phyloP scores from a whole-genome alignment of 2,329 filamentous ascomycete genomes.

The Penicillium brevicompactum region DNA sequence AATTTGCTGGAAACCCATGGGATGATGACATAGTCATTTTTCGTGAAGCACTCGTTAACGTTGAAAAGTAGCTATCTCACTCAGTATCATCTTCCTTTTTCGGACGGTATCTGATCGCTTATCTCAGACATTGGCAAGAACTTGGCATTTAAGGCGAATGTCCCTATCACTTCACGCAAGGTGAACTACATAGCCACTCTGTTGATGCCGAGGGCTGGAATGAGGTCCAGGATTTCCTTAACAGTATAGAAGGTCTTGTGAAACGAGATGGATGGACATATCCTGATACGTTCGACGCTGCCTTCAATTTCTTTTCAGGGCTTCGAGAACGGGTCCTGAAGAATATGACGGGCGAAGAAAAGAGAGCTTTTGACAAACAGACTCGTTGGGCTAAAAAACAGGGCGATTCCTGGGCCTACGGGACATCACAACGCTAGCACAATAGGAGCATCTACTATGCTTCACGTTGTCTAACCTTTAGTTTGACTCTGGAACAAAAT shows the following conservation, averaged over 20 bases:
- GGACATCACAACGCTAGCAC: too few relatives aligned
- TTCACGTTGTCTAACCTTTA: too few relatives aligned
- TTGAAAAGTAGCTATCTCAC: constrained; percentile 23
- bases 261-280: constrained; percentile 42
- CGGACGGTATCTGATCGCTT: not conserved
- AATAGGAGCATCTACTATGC: too few relatives aligned
- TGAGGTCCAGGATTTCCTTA: constrained; percentile 38
- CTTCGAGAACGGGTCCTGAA: constrained; percentile 36
- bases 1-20: too few relatives aligned
- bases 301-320: constrained; percentile 37
- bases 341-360: constrained; percentile 34
- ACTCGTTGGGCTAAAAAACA: constrained; percentile 28
- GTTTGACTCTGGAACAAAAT: too few relatives aligned
- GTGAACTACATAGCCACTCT: constrained; percentile 19
- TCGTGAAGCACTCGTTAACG: constrained; percentile 24
- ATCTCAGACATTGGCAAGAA: constrained; percentile 22
- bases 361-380: constrained; percentile 33
- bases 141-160: constrained; percentile 19
- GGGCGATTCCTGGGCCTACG: not conserved
- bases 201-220: constrained; percentile 27
- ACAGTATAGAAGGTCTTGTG: constrained; percentile 34
- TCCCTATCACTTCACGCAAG: constrained; percentile 25
- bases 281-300: constrained; percentile 38
- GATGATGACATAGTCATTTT: constrained; percentile 7
- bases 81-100: not conserved